phyloP scores from a whole-genome alignment of 2,329 filamentous ascomycete species.

The Rutstroemia sp. region DNA sequence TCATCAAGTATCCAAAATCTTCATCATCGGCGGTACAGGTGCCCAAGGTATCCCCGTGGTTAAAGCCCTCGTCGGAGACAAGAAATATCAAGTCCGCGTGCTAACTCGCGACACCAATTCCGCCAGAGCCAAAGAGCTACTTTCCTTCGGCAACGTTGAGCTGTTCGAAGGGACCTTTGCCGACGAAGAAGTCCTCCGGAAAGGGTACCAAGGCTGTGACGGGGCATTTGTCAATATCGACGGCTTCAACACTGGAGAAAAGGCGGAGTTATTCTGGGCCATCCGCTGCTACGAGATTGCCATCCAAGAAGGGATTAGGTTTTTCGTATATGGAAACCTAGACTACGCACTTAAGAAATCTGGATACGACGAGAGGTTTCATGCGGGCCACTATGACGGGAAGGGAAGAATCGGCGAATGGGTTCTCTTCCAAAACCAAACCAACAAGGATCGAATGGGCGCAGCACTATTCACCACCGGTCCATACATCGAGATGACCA shows the following conservation, averaged over 20 bases:
- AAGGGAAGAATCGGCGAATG: conserved; percentile 39
- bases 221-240: conserved; percentile 49
- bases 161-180: conserved; percentile 41
- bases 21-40: conserved; percentile 43
- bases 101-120: conserved; percentile 41
- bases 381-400: conserved; percentile 41
- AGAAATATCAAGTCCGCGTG: conserved; percentile 38
- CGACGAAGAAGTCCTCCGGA: conserved; percentile 37
- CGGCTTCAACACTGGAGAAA: conserved; percentile 46
- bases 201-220: conserved; percentile 37
- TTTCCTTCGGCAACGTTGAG: conserved; percentile 38
- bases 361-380: conserved; percentile 38
- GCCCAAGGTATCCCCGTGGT: conserved; percentile 44
- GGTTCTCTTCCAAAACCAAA: conserved; percentile 36
- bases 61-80: conserved; percentile 34
- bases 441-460: conserved; percentile 30
- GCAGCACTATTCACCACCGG: conserved; percentile 35
- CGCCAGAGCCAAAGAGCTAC: conserved; percentile 35
- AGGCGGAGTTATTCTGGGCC: conserved; percentile 42
- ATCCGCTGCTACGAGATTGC: conserved; percentile 36
- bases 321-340: conserved; percentile 42
- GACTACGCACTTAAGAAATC: conserved; percentile 42
- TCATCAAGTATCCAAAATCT: conserved; percentile 22
- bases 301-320: conserved; percentile 36
- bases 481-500: conserved; percentile 41